Evolutionary conservation across 345 rosid species (phyloP).

Genomic region (Salix exigua): DNA sequence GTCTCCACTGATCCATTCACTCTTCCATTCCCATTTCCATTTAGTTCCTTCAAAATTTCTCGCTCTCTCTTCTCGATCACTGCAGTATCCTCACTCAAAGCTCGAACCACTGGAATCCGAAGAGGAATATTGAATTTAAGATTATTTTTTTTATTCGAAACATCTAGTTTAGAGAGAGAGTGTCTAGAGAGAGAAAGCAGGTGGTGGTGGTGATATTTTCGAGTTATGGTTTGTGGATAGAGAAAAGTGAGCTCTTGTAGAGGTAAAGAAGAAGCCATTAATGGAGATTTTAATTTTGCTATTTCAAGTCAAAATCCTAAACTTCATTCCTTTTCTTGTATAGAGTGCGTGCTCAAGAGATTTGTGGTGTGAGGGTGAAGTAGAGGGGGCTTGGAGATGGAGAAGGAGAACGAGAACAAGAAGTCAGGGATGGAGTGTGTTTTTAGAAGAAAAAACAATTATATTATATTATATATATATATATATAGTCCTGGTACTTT

Average conservation of each 20-base stretch:
- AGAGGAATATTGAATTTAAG: not conserved
- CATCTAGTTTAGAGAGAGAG: constrained; percentile 26
- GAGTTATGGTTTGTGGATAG: constrained; percentile 20
- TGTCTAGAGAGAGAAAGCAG: constrained; percentile 21
- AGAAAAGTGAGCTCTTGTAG: constrained; percentile 45
- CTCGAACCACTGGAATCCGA: constrained; percentile 40
- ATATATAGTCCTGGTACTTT: no score
- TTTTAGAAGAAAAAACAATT: not conserved
- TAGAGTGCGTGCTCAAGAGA: not conserved
- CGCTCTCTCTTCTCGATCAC: constrained; percentile 51
- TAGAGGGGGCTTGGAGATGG: not conserved
- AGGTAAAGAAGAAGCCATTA: constrained; percentile 41
- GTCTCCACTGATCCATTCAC: constrained; percentile 16
- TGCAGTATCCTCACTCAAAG: constrained; percentile 41
- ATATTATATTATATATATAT: no score
- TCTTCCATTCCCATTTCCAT: constrained; percentile 45
- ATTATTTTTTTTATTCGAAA: constrained; percentile 8
- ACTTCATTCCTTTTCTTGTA: constrained; percentile 7
- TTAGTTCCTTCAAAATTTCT: constrained; percentile 33
- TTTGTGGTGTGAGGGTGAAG: constrained; percentile 15
- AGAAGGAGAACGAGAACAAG: constrained; percentile 7
- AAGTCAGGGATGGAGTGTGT: not conserved
- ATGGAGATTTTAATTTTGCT: not conserved
- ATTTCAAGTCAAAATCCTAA: constrained; percentile 27
- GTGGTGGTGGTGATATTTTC: constrained; percentile 22